Base-by-base conservation (phyloP, 306 rosid species). In the Prunus persica region DNA sequence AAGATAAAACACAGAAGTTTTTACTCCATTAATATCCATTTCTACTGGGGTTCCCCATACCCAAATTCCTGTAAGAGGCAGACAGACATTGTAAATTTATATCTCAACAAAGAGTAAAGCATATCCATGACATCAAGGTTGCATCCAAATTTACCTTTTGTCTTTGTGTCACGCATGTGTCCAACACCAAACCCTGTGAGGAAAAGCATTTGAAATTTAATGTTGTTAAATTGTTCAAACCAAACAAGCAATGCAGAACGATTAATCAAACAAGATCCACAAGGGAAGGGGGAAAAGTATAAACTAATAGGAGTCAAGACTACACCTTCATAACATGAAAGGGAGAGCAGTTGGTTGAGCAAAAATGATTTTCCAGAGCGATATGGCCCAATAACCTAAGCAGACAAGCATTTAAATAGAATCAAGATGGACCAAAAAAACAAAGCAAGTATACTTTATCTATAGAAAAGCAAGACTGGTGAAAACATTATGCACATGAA, bases 301-400 rank as follows among this genome's bases (percentile, higher is more conserved):
- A 49, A 38, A 78, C 69, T 20, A 81, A 75, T 52, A 69, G 78
- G 54, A 74, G 20, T 27, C 67, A 71, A 63, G 77, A 69, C 67
- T 24, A 67, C 75, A 90, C 98, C 98, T 95, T 92, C 96, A 84
- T 89, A 72, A 78, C 97, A 95, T 84, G 97, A 90, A 87, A 95
- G 97, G 69, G 98, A 92, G 76, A 95, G 98, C 64, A 95, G 96
- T 76, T 95, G 98, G 79, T 95, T 95, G 70, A 95, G 97, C 85
- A 92, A 88, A 87, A 92, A 95, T 5, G 97, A 95, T 78, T 95
- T 95, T 80, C 98, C 98, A 50, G 97, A 94, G 70, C 98, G 96
- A 83, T 94, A 89, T 5, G 97, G 98, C 79, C 98, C 97, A 85
- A 94, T 94, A 77, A 92, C 98, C 98, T 94, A 84, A 82, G 70